Percentiles rank a stretch among this genome's conserved stretches.
phyloP scores from a whole-genome alignment of 2,329 filamentous ascomycete genomes.

The Aspergillus transmontanensis region DNA sequence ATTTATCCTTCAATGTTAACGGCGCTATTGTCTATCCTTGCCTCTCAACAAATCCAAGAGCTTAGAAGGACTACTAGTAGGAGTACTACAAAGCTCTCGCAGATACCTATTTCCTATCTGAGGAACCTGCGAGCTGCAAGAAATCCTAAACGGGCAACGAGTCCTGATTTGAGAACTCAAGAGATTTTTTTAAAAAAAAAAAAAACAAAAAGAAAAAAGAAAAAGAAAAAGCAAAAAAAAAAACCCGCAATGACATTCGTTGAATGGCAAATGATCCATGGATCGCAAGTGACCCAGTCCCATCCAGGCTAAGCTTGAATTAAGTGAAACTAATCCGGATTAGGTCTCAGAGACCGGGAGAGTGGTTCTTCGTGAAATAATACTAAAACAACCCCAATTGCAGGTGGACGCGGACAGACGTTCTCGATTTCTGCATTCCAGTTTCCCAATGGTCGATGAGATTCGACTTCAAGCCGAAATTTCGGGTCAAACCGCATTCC shows the following conservation, averaged over 20 bases:
- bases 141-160: neutral
- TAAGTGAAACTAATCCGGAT: neutral
- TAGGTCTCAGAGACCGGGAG: neutral
- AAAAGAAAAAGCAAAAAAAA: neutral
- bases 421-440: neutral
- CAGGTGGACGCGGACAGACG: neutral
- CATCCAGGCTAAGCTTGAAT: slow-evolving; percentile 1
- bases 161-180: neutral
- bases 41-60: slow-evolving; percentile 5
- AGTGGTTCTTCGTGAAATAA: neutral
- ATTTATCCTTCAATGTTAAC: neutral
- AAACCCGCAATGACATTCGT: neutral
- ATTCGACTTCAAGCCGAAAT: neutral
- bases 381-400: slow-evolving; percentile 4
- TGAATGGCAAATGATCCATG: neutral
- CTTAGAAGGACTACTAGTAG: neutral
- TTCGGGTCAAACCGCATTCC: slow-evolving; percentile 5
- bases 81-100: neutral
- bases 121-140: neutral
- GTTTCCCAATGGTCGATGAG: neutral
- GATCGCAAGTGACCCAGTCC: neutral
- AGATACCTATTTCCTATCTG: neutral
- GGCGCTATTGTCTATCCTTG: slow-evolving; percentile 6
- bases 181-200: too few relatives aligned
- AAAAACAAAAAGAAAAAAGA: neutral